Evolutionary conservation across 2,329 filamentous ascomycete genomes (phyloP).

Genomic region (Aspergillus sp.): DNA sequence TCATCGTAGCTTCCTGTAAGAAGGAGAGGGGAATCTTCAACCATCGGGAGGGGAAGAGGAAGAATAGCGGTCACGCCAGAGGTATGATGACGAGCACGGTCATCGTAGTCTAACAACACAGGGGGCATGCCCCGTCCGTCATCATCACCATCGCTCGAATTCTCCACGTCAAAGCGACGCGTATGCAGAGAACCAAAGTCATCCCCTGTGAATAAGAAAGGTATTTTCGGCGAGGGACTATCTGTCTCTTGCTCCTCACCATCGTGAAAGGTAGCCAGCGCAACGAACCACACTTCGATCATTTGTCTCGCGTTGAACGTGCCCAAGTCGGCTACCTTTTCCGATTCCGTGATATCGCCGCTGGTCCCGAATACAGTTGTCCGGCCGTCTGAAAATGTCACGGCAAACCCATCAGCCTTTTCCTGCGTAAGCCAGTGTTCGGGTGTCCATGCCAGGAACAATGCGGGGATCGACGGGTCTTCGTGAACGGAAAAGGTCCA

Average conservation of each 20-base stretch:
- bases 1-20: slow-evolving; percentile 93
- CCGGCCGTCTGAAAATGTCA: slow-evolving; percentile 64
- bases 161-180: slow-evolving; percentile 17
- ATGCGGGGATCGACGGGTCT: slow-evolving; percentile 53
- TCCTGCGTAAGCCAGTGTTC: slow-evolving; percentile 17
- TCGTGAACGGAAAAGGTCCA: slow-evolving; percentile 46
- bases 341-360: slow-evolving; percentile 7
- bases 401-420: slow-evolving; percentile 49
- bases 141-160: slow-evolving; percentile 11
- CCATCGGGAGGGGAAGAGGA: slow-evolving; percentile 48
- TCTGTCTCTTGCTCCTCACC: neutral
- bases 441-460: slow-evolving; percentile 70
- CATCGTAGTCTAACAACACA: slow-evolving; percentile 27
- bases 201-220: slow-evolving; percentile 33
- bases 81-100: slow-evolving; percentile 55
- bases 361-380: slow-evolving; percentile 52
- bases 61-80: slow-evolving; percentile 85
- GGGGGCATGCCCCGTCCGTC: slow-evolving; percentile 11
- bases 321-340: slow-evolving; percentile 15
- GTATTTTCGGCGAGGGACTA: slow-evolving; percentile 3
- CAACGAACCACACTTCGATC: slow-evolving; percentile 38
- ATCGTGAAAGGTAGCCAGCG: slow-evolving; percentile 17
- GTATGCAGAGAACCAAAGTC: slow-evolving; percentile 33
- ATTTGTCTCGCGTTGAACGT: slow-evolving; percentile 23
- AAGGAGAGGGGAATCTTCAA: slow-evolving; percentile 51